Conservation (phyloP, 768 basidiomycete species). For the Termitomyces sp. region DNA sequence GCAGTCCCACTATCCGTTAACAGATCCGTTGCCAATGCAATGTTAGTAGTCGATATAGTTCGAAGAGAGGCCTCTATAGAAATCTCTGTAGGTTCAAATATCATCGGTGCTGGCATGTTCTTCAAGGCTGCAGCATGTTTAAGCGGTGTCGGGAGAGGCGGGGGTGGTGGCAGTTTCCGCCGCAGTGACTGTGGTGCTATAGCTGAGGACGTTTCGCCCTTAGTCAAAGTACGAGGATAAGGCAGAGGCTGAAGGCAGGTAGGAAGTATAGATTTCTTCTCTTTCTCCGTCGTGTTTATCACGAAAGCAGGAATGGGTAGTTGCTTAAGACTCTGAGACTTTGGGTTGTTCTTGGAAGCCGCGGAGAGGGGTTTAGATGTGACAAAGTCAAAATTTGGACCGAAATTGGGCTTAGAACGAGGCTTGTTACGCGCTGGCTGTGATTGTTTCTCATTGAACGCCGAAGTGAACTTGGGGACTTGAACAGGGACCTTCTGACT, state of each 20-base stretch:
- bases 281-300: neutral
- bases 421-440: constrained; percentile 1
- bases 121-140: constrained; percentile 15
- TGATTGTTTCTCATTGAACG: constrained; percentile 6
- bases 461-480: constrained; percentile 12
- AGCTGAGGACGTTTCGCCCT: neutral
- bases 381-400: neutral
- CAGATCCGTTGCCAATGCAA: constrained; percentile 48
- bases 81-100: constrained; percentile 10
- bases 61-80: constrained; percentile 31
- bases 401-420: constrained; percentile 3
- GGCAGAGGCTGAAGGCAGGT: constrained; percentile 4
- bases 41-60: constrained; percentile 45
- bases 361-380: constrained; percentile 1
- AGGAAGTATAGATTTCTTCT: neutral
- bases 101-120: constrained; percentile 22
- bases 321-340: constrained; percentile 10
- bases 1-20: constrained; percentile 43
- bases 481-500: constrained; percentile 7
- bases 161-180: constrained; percentile 8
- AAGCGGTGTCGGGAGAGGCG: constrained; percentile 7
- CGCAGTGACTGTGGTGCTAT: too few relatives aligned
- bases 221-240: constrained; percentile 5
- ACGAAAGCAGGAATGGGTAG: constrained; percentile 9
- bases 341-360: constrained; percentile 1